Conservation (phyloP, 2,329 filamentous ascomycete species). For the Cytospora mali region DNA sequence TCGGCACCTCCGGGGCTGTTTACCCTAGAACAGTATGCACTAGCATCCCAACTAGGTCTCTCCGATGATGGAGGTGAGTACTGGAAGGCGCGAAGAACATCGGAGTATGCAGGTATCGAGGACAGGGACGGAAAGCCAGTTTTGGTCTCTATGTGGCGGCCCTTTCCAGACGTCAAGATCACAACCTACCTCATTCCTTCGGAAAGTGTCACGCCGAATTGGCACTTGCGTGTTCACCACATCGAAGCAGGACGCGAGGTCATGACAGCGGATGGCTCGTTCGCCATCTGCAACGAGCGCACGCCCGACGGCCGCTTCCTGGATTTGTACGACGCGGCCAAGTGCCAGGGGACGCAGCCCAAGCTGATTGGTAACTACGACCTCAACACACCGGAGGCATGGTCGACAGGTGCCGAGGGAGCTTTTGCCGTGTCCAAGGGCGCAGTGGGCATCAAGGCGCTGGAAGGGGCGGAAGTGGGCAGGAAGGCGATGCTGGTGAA, state of each 20-base stretch:
- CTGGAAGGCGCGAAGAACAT: constrained; percentile 75
- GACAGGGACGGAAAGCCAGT: constrained; percentile 56
- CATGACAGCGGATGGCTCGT: constrained; percentile 73
- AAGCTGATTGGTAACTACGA: constrained; percentile 65
- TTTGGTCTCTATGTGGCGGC: constrained; percentile 70
- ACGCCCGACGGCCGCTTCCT: constrained; percentile 52
- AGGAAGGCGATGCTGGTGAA: constrained; percentile 68
- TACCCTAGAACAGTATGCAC: constrained; percentile 74
- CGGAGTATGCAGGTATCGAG: constrained; percentile 65
- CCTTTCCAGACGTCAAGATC: constrained; percentile 69
- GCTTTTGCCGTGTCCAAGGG: constrained; percentile 61
- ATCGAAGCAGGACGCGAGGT: constrained; percentile 63
- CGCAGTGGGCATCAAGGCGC: constrained; percentile 59
- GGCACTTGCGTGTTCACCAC: constrained; percentile 69
- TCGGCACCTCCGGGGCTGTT: constrained; percentile 76
- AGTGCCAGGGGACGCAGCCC: constrained; percentile 54
- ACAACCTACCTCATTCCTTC: constrained; percentile 68
- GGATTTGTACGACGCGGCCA: constrained; percentile 49
- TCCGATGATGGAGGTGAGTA: constrained; percentile 77
- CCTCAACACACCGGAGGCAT: constrained; percentile 55
- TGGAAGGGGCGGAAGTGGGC: constrained; percentile 49
- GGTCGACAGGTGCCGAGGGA: constrained; percentile 52
- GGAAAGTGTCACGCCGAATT: constrained; percentile 59
- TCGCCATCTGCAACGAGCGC: constrained; percentile 65
- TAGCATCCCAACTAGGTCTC: constrained; percentile 74